phyloP scores from a whole-genome alignment of 148 eudicot species.

The Cornus suecica region DNA sequence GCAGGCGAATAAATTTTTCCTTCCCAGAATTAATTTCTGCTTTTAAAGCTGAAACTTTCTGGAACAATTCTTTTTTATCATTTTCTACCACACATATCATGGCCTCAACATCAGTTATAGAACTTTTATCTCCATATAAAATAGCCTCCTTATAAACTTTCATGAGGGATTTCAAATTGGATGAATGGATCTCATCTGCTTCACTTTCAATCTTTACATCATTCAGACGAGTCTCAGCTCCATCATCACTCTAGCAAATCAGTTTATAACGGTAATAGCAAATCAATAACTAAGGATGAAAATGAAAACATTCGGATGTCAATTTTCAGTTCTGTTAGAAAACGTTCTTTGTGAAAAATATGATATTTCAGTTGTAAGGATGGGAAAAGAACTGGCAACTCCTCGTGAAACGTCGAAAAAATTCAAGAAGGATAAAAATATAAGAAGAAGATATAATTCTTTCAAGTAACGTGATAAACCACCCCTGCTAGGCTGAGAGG shows the following conservation, averaged over 20 bases:
- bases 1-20: conserved; percentile 72
- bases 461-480: background rate
- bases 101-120: conserved; percentile 59
- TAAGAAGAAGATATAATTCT: no score
- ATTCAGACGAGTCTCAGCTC: conserved; percentile 22
- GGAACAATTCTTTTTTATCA: conserved; percentile 54
- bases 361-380: background rate
- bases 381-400: background rate
- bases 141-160: conserved; percentile 69
- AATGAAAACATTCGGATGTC: background rate
- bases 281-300: background rate
- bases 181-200: conserved; percentile 22
- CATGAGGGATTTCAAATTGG: conserved; percentile 47
- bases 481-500: background rate
- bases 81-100: conserved; percentile 45
- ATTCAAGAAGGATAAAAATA: background rate
- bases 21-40: conserved; percentile 66
- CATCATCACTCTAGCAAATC: conserved; percentile 25
- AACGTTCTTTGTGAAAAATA: background rate
- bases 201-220: conserved; percentile 29
- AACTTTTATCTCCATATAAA: conserved; percentile 47
- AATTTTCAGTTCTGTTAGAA: background rate
- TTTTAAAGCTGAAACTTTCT: conserved; percentile 45
- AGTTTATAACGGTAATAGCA: background rate
- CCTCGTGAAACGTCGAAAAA: no score